Evolutionary conservation across 2,329 filamentous ascomycete species (phyloP).

Genomic region (Rachicladosporium sp.): DNA sequence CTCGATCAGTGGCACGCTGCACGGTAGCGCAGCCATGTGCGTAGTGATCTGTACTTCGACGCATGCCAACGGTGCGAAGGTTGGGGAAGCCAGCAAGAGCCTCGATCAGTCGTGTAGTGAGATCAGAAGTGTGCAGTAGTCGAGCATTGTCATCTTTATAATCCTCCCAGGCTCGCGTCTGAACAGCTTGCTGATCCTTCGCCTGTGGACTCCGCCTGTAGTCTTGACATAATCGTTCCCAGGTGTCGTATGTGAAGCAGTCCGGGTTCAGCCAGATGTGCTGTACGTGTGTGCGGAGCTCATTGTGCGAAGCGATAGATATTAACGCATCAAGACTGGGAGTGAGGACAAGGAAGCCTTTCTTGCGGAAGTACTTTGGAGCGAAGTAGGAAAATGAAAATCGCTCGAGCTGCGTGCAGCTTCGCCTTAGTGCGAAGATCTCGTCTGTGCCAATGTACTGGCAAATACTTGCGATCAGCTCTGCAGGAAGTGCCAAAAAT

Average conservation of each 20-base stretch:
- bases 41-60: conserved; percentile 16
- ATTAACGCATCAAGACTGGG: conserved; percentile 13
- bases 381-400: conserved; percentile 16
- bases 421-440: conserved; percentile 13
- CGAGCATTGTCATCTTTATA: not conserved
- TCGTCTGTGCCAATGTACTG: conserved; percentile 11
- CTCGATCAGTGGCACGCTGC: conserved; percentile 14
- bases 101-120: conserved; percentile 6
- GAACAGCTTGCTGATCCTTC: not conserved
- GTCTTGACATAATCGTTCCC: too few species aligned
- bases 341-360: conserved; percentile 20
- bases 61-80: conserved; percentile 20
- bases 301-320: conserved; percentile 12
- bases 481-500: conserved; percentile 15
- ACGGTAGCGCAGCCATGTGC: conserved; percentile 19
- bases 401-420: conserved; percentile 12
- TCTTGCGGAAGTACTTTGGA: conserved; percentile 21
- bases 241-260: conserved; percentile 12
- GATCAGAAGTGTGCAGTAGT: not conserved
- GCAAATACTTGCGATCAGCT: conserved; percentile 17
- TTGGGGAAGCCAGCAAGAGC: conserved; percentile 15
- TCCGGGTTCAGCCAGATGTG: conserved; percentile 25
- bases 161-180: not conserved
- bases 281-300: conserved; percentile 16
- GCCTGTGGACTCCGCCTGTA: too few species aligned